Base-by-base conservation (phyloP, 1,284 basidiomycete genomes). In the Xanthoconium separans region DNA sequence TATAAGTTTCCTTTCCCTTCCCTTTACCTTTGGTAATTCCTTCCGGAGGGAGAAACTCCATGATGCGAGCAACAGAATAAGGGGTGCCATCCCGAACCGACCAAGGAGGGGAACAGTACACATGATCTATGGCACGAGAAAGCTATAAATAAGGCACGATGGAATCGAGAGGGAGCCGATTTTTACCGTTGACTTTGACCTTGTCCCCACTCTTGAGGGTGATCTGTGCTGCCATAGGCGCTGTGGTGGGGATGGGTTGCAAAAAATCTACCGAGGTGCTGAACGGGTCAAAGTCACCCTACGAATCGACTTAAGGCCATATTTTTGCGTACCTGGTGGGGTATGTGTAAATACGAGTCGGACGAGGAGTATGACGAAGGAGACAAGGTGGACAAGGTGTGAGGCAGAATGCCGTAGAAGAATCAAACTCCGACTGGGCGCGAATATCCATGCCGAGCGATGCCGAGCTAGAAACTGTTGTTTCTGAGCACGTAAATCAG, bases 101-200 rank as follows among this genome's bases (percentile, higher is more conserved):
- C 93, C 93, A 97, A 58, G 85, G 88, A 15, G 91, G 89, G 31
- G 93, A 93, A 72, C 93, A 91, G 72, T 98, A 98, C 66, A 97
- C 94, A 76, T 97, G 93, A 73, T 98, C 95, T 95, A 70, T 56
- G 65, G 75, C 75, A 77, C 60, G 54, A 29, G 13, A 55, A 56
- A 57, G 57, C 60, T 46, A 62, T 51, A 53, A 45, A 44, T 58
- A 31, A 47, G 59, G 54, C 57, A 60, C 55, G 34, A 65, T 51
- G 50, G 54, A 64, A 55, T 41, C 34, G 56, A 55, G 51, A 16
- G 51, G 56, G 66, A 58, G 52, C 57, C 44, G 69, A 66, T 60
- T 74, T 69, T 72, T 81, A 91, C 89, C 89, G 73, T 91, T 91
- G 55, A 89, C 75, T 82, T 87, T 89, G 66, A 92, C 86, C 67